A percentile compares a stretch with the other conserved stretches of the same genome.
Conservation (phyloP, 306 rosid species). For the Rosa rugosa region DNA sequence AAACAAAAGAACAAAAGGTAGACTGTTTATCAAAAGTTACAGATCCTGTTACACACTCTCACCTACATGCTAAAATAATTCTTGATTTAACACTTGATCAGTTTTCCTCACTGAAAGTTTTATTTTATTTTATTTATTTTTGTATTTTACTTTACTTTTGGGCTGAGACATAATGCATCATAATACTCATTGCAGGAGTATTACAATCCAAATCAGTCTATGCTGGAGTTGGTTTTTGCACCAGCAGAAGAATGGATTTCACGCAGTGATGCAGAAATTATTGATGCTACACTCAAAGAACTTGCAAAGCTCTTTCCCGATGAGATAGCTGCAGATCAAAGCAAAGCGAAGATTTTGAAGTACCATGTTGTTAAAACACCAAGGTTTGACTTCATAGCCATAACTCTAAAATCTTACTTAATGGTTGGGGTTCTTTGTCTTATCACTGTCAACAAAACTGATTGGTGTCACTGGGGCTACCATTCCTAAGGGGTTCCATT, state of each 20-base stretch:
- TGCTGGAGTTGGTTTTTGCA: conserved; percentile 98
- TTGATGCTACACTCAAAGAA: conserved; percentile 89
- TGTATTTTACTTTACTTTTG: not conserved
- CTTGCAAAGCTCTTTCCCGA: conserved; percentile 94
- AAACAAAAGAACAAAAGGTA: not conserved
- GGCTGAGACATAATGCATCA: conserved; percentile 11
- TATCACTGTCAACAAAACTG: not conserved
- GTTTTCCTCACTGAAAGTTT: not conserved
- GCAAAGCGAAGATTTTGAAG: conserved; percentile 92
- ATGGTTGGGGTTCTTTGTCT: not conserved
- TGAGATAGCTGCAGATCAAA: conserved; percentile 88
- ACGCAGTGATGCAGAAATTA: conserved; percentile 75
- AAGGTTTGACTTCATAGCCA: conserved; percentile 51
- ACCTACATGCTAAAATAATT: not conserved
- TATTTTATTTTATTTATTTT: not conserved
- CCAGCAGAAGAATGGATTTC: conserved; percentile 98
- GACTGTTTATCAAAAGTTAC: not conserved
- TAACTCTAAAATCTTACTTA: conserved; percentile 16
- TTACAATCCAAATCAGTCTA: conserved; percentile 82
- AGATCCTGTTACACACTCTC: not conserved
- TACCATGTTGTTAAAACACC: conserved; percentile 96
- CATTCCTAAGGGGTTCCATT: not conserved
- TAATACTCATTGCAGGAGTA: conserved; percentile 60
- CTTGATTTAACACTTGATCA: not conserved
- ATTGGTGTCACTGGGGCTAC: not conserved